A percentile compares a stretch with the other conserved stretches of the same genome.
These are phyloP conservation scores for Sesbania bispinosa DNA, from an alignment of 306 rosid genomes.

Conservation along the genomic window DNA sequence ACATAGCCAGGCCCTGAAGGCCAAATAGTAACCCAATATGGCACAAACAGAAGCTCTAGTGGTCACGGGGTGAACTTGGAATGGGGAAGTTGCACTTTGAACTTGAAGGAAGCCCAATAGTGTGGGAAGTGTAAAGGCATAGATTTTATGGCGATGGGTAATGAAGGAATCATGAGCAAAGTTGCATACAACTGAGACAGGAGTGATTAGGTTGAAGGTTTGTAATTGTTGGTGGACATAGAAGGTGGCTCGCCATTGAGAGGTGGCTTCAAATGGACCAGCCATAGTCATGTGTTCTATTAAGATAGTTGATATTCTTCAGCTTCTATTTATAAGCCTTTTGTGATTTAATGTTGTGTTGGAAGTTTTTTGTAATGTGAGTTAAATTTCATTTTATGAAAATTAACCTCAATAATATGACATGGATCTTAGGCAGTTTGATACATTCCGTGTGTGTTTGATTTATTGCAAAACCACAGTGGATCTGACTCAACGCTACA, in stretches of 20 bases:
- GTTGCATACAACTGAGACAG: neutral
- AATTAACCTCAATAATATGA: neutral
- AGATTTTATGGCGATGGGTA: neutral
- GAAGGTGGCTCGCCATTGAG: slow-evolving; percentile 1
- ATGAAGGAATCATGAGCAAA: neutral
- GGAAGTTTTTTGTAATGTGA: neutral
- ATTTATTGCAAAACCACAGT: too few species aligned
- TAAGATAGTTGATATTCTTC: neutral
- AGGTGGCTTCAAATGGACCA: too few species aligned
- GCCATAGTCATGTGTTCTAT: neutral
- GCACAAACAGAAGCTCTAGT: neutral
- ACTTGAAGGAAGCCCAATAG: slow-evolving; percentile 1
- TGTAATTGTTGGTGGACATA: neutral
- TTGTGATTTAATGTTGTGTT: neutral
- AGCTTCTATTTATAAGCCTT: neutral
- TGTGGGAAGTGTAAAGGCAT: neutral
- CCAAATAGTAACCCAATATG: neutral
- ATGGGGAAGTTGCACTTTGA: neutral
- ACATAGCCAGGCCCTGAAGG: neutral
- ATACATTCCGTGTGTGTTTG: too few species aligned
- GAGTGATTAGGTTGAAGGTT: neutral
- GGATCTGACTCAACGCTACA: too few species aligned
- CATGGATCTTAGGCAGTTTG: neutral
- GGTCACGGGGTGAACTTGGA: slow-evolving; percentile 12
- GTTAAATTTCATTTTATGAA: neutral